These are phyloP conservation scores for Fusarium nanum DNA, from an alignment of 2,329 filamentous ascomycete genomes.

Conservation along the genomic window DNA sequence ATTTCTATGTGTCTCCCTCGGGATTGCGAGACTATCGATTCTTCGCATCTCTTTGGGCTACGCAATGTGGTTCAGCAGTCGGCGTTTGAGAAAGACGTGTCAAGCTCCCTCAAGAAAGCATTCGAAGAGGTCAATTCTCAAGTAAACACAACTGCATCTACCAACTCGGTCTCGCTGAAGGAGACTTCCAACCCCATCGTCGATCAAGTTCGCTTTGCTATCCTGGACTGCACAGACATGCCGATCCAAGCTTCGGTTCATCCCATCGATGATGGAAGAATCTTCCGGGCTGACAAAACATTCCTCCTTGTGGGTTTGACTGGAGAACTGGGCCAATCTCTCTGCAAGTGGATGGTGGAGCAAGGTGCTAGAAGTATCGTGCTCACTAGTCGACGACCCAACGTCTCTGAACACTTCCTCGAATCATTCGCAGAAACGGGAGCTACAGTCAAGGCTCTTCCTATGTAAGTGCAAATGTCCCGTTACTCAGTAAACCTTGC, in stretches of 20 bases:
- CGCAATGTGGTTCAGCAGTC: neutral
- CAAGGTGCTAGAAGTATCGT: neutral
- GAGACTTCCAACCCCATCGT: neutral
- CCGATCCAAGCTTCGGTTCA: neutral
- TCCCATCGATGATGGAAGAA: neutral
- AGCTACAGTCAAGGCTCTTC: neutral
- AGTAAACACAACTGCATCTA: neutral
- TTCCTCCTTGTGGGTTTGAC: neutral
- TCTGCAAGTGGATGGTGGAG: neutral
- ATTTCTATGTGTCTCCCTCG: neutral
- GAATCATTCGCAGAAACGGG: neutral
- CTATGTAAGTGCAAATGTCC: neutral
- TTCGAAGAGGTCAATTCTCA: neutral
- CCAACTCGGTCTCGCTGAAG: neutral
- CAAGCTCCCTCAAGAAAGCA: neutral
- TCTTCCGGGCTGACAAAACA: neutral
- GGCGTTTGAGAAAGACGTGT: neutral
- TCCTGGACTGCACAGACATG: neutral
- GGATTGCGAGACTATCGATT: neutral
- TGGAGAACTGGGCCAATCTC: neutral
- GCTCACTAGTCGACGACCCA: neutral
- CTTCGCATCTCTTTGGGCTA: neutral
- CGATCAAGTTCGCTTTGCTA: neutral
- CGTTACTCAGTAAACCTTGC: neutral
- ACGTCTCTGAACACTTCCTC: neutral